phyloP scores from a whole-genome alignment of 1,284 basidiomycete species.

The Melampsora americana region DNA sequence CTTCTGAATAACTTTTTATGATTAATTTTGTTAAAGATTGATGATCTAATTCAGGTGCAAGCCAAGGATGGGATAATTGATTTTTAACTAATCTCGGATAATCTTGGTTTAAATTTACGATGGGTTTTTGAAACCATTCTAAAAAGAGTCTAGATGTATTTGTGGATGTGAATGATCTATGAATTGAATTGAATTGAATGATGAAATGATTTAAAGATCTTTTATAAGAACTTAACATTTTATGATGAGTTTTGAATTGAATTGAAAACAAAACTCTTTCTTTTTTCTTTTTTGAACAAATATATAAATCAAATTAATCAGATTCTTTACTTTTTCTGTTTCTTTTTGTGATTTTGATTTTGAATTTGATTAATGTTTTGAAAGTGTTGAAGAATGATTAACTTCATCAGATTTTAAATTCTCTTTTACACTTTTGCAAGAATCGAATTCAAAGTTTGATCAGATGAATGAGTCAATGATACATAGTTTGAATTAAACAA shows the following conservation, averaged over 20 bases:
- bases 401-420: too few relatives aligned
- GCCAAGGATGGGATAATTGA: background rate
- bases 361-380: too few relatives aligned
- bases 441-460: background rate
- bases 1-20: background rate
- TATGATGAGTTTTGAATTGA: too few relatives aligned
- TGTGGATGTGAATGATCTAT: background rate
- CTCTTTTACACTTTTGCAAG: too few relatives aligned
- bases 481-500: too few relatives aligned
- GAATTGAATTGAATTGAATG: background rate
- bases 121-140: conserved; percentile 3
- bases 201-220: background rate
- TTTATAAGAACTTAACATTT: too few relatives aligned
- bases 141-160: background rate
- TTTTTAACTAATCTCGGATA: background rate
- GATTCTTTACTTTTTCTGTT: too few relatives aligned
- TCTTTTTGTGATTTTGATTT: too few relatives aligned
- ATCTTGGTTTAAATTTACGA: background rate
- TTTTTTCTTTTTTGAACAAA: too few relatives aligned
- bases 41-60: conserved; percentile 2
- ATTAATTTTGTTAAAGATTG: background rate
- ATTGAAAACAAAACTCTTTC: too few relatives aligned
- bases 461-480: background rate
- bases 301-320: too few relatives aligned
- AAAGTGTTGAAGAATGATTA: too few relatives aligned